A percentile compares a stretch with the other conserved stretches of the same genome.
These are phyloP conservation scores for Ogataea nonfermentans DNA, from an alignment of 805 yeast genomes.

Conservation along the genomic window DNA sequence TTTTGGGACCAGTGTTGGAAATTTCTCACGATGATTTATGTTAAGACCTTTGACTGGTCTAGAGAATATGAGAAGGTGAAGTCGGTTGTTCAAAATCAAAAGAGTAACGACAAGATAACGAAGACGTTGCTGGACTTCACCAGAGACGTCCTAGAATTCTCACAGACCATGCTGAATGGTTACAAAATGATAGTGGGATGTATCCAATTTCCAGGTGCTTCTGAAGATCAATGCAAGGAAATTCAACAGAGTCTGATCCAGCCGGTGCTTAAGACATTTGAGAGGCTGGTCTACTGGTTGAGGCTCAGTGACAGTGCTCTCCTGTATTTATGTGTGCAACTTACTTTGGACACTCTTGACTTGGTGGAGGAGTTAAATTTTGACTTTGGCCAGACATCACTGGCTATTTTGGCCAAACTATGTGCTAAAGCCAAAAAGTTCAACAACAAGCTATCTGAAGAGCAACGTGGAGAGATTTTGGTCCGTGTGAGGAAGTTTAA, in stretches of 20 bases:
- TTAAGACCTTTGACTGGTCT: conserved; percentile 76
- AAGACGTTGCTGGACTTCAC: conserved; percentile 58
- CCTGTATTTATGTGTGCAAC: conserved; percentile 65
- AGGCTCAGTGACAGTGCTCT: conserved; percentile 78
- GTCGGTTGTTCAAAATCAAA: conserved; percentile 16
- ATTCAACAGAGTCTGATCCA: conserved; percentile 40
- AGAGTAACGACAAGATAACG: conserved; percentile 25
- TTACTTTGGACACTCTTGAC: conserved; percentile 65
- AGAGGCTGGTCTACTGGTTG: conserved; percentile 73
- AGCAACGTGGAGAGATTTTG: conserved; percentile 64
- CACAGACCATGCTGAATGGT: conserved; percentile 65
- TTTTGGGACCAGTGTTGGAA: conserved; percentile 77
- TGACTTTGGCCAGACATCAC: conserved; percentile 49
- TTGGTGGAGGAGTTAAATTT: conserved; percentile 55
- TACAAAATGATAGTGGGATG: conserved; percentile 46
- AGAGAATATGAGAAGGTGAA: conserved; percentile 29
- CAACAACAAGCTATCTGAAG: conserved; percentile 66
- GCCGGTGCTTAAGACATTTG: conserved; percentile 60
- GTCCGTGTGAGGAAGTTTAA: conserved; percentile 59
- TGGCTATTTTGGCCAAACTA: conserved; percentile 56
- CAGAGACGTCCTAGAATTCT: conserved; percentile 78
- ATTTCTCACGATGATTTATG: conserved; percentile 66
- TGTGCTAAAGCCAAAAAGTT: conserved; percentile 65
- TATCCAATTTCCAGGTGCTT: conserved; percentile 26
- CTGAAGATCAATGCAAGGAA: conserved; percentile 16